Evolutionary conservation across 106 monocot species (phyloP), one percentile per base, ranked within the genome.

Genomic region (Agapanthus africanus): DNA sequence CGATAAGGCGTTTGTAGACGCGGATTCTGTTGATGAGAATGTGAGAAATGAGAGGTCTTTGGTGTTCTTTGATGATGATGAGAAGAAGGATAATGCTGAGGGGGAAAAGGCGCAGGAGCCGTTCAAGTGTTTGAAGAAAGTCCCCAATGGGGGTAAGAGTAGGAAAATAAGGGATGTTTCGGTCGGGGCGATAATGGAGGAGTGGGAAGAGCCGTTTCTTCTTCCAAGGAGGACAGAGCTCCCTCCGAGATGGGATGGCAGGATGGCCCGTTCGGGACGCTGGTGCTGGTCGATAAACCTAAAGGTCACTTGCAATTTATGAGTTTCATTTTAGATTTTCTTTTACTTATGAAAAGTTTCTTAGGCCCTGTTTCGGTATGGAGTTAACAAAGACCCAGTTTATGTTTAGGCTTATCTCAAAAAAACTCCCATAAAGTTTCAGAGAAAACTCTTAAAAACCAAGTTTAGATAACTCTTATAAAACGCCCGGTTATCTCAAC

Each of bases 241-340:
- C n/a, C 97, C 97, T 14, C 84, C 93, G 4, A 80, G 79, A 26
- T 99, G 97, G 97, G 89, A 92, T 59, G 83, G 84, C 5, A 92
- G 97, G 89, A 92, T 59, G 83, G 84, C 5, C 87, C 84, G 18
- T 59, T 56, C 36, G 97, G 97, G 37, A 93, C 92, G 10, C 89
- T 93, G 26, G 81, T 93, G 39, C 77, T 99, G 36, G 83, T 99
- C n/a, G 89, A 93, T 70, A 99, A 97, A 64, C 97, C 97, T 69
- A 99, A 99, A 90, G 97, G 97, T 99, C 14, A 8, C 57, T 40
- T 65, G 7, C n/a, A n/a, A n/a, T n/a, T n/a, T n/a, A n/a, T n/a
- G n/a, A n/a, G n/a, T n/a, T n/a, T n/a, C n/a, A n/a, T n/a, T n/a
- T n/a, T n/a, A n/a, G n/a, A n/a, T n/a, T n/a, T n/a, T n/a, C n/a